Base-by-base conservation (phyloP, 164 flowering plant genomes). In the Tetrastigma voinierianum region DNA sequence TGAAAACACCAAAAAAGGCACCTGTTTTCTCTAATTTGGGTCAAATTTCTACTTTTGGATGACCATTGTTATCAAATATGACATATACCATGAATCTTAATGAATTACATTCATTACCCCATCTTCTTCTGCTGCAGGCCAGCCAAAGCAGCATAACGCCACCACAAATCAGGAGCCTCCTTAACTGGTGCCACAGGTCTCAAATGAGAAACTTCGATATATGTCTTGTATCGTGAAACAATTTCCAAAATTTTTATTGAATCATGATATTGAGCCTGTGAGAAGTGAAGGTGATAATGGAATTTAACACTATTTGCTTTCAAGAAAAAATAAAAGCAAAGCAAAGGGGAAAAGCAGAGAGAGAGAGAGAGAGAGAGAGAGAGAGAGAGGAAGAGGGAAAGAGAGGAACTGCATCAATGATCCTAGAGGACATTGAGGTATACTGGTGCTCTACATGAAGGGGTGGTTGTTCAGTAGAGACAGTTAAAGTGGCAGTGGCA, bases 131-230 rank as follows among this genome's bases (percentile, higher is more conserved):
- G 93, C 77, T 90, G 96, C 71, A 93, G 72, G 60, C 77, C 73
- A 73, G 95, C 99, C 71, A 79, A 95, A 74, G 81, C 84, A 68
- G 93, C 97, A 84, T 87, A 96, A 48, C 78, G 96, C 99, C 99
- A 96, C 99, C 99, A 96, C 40, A 78, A 70, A 57, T 56, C 25
- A 72, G 86, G 81, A 72, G 61, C 71, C 59, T 84, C 71, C 19
- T 76, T 83, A 60, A 91, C 83, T 57, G 91, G 77, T 51, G 86
- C 85, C 66, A 72, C 57, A 9, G 99, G 99, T 76, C 99, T 86
- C 65, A 96, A 77, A 78, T 96, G 98, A 66, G 91, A 87, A 68
- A 93, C 81, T 69, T 93, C 98, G 59, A 96, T 76, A 77, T 88
- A 78, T 45, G 82, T 84, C 74, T 81, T 87, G n/a, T n/a, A n/a